phyloP scores from a whole-genome alignment of 2,329 filamentous ascomycete species.

The Ophiosphaerella herpotricha region DNA sequence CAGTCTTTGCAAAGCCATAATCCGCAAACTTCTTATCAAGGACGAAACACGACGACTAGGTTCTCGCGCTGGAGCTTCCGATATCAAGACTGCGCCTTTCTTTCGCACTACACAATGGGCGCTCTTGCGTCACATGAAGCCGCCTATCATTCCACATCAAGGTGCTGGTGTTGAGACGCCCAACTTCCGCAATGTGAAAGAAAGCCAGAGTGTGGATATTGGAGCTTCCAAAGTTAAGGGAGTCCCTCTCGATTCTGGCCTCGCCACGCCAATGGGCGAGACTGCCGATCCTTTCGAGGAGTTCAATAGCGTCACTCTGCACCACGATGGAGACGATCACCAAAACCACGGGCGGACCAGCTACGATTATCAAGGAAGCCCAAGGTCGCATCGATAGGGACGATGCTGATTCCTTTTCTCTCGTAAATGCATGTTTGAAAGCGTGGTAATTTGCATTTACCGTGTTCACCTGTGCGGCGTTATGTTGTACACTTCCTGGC shows the following conservation, averaged over 20 bases:
- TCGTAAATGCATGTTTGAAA: conserved; percentile 2
- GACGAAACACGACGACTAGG: conserved; percentile 93
- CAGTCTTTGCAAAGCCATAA: conserved; percentile 93
- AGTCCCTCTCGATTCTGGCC: conserved; percentile 82
- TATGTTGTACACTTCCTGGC: conserved; percentile 27
- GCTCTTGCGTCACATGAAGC: conserved; percentile 95
- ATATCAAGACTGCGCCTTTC: conserved; percentile 95
- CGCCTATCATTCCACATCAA: conserved; percentile 91
- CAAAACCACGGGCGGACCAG: conserved; percentile 43
- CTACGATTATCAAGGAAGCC: conserved; percentile 25
- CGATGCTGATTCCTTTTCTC: background rate
- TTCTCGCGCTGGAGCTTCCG: conserved; percentile 90
- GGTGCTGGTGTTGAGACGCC: conserved; percentile 89
- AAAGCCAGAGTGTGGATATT: conserved; percentile 92
- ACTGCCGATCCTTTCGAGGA: conserved; percentile 91
- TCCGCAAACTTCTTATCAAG: conserved; percentile 96
- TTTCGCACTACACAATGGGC: conserved; percentile 97
- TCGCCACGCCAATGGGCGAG: conserved; percentile 84
- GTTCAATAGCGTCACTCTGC: conserved; percentile 96
- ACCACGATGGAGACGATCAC: conserved; percentile 87
- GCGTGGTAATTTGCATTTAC: conserved; percentile 6
- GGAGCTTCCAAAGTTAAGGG: conserved; percentile 64
- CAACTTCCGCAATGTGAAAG: conserved; percentile 98
- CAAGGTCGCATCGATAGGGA: conserved; percentile 29
- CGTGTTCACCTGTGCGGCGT: conserved; percentile 21